Conservation (phyloP, 2,329 filamentous ascomycete genomes). For the Tolypocladium nubicola region DNA sequence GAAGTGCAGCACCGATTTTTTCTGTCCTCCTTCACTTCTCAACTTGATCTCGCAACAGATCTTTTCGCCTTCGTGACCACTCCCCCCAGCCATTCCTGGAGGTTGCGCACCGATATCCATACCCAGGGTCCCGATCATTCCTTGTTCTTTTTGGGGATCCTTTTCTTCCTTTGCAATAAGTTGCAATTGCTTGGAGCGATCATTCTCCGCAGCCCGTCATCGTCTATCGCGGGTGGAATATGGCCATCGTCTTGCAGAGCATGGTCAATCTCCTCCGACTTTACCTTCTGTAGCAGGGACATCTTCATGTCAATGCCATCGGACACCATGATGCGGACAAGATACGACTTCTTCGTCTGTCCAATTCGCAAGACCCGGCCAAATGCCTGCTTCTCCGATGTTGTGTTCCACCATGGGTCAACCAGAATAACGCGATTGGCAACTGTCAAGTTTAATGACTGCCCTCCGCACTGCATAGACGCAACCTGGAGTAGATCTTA, state of each 20-base stretch:
- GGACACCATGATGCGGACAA: constrained; percentile 45
- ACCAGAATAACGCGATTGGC: constrained; percentile 44
- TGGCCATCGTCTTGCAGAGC: constrained; percentile 19
- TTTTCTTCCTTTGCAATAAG: too few species aligned
- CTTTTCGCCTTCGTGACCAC: too few species aligned
- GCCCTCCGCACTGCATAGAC: constrained; percentile 22
- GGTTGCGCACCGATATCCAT: too few species aligned
- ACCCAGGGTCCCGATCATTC: too few species aligned
- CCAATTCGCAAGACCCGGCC: constrained; percentile 54
- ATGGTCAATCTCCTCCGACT: constrained; percentile 33
- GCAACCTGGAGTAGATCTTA: constrained; percentile 18
- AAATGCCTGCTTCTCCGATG: constrained; percentile 51
- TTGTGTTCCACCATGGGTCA: constrained; percentile 52
- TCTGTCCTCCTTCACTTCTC: too few species aligned
- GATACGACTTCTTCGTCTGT: constrained; percentile 47
- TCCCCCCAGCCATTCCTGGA: too few species aligned
- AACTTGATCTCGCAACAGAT: too few species aligned
- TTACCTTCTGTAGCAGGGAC: constrained; percentile 41
- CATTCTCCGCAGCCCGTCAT: neutral
- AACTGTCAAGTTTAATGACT: constrained; percentile 27
- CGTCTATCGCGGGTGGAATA: neutral
- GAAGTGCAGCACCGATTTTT: too few species aligned
- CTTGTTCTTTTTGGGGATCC: too few species aligned
- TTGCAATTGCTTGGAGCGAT: neutral
- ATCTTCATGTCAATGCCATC: constrained; percentile 50